phyloP scores from a whole-genome alignment of 768 basidiomycete genomes.

The Lentinula boryana region DNA sequence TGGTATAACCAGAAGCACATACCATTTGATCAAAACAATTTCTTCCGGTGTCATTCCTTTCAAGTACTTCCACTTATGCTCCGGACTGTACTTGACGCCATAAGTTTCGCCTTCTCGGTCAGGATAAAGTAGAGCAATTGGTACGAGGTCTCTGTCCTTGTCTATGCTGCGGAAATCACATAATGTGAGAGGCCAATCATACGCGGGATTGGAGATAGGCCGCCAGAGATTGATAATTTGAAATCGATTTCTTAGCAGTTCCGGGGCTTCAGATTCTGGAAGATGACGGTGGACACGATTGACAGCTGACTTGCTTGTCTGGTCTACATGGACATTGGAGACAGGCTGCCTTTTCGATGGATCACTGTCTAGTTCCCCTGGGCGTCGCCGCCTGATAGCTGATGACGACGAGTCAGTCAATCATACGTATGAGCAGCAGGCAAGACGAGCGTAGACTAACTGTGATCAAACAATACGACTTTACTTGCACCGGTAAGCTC shows the following conservation, averaged over 20 bases:
- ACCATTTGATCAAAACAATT: constrained; percentile 50
- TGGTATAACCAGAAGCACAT: constrained; percentile 8
- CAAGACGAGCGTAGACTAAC: constrained; percentile 17
- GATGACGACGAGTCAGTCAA: not conserved
- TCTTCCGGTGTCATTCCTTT: constrained; percentile 43
- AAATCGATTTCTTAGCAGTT: constrained; percentile 40
- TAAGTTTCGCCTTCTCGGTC: constrained; percentile 48
- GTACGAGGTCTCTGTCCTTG: constrained; percentile 32
- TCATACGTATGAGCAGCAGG: not conserved
- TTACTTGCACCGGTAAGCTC: constrained; percentile 34
- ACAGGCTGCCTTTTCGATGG: constrained; percentile 16
- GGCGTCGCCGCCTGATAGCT: constrained; percentile 20
- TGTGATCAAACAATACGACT: constrained; percentile 39
- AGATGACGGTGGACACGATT: constrained; percentile 47
- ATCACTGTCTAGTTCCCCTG: constrained; percentile 12
- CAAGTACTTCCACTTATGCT: constrained; percentile 49
- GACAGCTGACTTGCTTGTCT: constrained; percentile 37
- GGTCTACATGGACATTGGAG: constrained; percentile 42
- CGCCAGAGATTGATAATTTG: constrained; percentile 62
- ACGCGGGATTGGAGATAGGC: constrained; percentile 40
- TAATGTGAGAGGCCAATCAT: constrained; percentile 45
- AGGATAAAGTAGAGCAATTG: constrained; percentile 40
- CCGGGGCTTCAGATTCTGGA: constrained; percentile 35
- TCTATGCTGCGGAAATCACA: constrained; percentile 47
- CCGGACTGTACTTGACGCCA: constrained; percentile 36